Percentiles rank a stretch among this genome's conserved stretches.
Conservation (phyloP, 345 rosid species). For the Brassica juncea region DNA sequence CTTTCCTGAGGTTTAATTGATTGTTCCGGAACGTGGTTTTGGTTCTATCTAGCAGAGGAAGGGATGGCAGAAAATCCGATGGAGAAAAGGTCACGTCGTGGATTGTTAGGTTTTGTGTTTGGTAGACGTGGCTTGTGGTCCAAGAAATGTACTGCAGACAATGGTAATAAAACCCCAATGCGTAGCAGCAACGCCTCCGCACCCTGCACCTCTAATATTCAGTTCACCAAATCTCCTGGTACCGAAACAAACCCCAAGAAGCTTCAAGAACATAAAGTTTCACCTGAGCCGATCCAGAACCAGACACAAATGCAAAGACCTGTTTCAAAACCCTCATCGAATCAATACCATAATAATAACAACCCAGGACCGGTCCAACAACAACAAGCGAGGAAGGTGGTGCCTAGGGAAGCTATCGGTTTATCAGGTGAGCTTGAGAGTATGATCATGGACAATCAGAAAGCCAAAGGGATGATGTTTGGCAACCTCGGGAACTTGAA, state of each 20-base stretch:
- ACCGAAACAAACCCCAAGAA: conserved; percentile 36
- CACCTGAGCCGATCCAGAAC: conserved; percentile 32
- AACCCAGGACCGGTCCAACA: conserved; percentile 28
- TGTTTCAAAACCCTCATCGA: conserved; percentile 33
- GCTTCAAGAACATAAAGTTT: conserved; percentile 48
- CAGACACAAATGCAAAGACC: conserved; percentile 35
- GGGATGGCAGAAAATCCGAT: conserved; percentile 37
- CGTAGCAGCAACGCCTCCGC: conserved; percentile 32
- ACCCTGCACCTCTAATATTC: conserved; percentile 43
- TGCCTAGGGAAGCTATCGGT: conserved; percentile 54
- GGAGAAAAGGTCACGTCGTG: conserved; percentile 63
- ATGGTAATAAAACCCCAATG: conserved; percentile 38
- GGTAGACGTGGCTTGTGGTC: conserved; percentile 62
- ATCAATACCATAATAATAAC: conserved; percentile 28
- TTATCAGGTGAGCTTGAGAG: conserved; percentile 91
- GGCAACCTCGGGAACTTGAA: conserved; percentile 82
- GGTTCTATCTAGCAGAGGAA: background rate
- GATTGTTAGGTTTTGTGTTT: conserved; percentile 60
- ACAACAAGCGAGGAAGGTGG: conserved; percentile 50
- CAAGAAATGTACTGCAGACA: conserved; percentile 45
- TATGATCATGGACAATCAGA: conserved; percentile 74
- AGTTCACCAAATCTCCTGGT: conserved; percentile 45
- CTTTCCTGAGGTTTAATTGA: conserved; percentile 24
- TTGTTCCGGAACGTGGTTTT: background rate
- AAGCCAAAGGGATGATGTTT: conserved; percentile 56